These are phyloP conservation scores for Aureobasidium sp. DNA, from an alignment of 2,329 filamentous ascomycete species.

Conservation along the genomic window DNA sequence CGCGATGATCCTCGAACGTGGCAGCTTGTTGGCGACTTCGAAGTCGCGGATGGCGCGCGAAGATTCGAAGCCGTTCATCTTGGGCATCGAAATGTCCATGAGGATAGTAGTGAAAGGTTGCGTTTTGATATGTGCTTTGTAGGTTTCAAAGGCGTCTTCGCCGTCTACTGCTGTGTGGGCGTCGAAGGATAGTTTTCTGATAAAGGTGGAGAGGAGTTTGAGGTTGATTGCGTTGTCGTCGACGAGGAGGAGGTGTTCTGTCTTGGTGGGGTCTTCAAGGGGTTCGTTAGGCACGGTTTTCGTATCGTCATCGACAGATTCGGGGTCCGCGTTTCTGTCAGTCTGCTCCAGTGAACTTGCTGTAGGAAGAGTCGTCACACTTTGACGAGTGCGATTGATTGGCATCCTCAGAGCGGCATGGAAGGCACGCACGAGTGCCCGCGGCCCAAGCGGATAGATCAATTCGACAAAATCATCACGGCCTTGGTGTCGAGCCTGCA, in stretches of 20 bases:
- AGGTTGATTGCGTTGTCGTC: slow-evolving; percentile 10
- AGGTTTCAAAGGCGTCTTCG: background rate
- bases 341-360: background rate
- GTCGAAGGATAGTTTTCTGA: background rate
- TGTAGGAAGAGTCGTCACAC: background rate
- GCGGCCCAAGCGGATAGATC: background rate
- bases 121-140: background rate
- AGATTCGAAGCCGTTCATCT: slow-evolving; percentile 23
- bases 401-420: background rate
- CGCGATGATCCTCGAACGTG: slow-evolving; percentile 17
- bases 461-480: background rate
- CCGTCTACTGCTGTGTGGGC: background rate
- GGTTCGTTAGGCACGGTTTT: background rate
- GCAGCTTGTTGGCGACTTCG: slow-evolving; percentile 16
- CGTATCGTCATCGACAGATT: background rate
- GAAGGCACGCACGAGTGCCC: background rate
- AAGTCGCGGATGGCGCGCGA: slow-evolving; percentile 23
- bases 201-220: background rate
- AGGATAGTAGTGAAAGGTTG: slow-evolving; percentile 7
- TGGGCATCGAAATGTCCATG: slow-evolving; percentile 14
- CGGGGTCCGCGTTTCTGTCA: background rate
- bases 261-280: background rate
- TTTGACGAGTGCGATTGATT: background rate
- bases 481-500: background rate
- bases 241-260: background rate